Base-by-base conservation (phyloP, 106 monocot genomes). In the Triglochin maritima region DNA sequence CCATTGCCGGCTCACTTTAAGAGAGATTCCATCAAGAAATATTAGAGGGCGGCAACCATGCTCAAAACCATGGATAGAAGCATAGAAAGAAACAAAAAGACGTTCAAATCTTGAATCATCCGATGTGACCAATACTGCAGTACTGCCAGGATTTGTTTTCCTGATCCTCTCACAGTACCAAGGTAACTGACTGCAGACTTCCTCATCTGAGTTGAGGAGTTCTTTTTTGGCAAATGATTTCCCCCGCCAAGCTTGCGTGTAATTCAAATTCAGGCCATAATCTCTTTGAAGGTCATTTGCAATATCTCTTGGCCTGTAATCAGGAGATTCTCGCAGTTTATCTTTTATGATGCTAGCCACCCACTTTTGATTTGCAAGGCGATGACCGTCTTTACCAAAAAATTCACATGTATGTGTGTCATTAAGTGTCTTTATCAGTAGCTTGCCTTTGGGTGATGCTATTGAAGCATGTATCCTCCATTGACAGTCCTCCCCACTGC, bases 261-360 rank as follows among this genome's bases (percentile, higher is more conserved):
- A 98, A 59, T 88, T 98, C 51, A 98, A 78, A 59, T 79, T 88
- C 45, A 98, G 86, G 3, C 96, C 96, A 66, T 88, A 98, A 60
- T 98, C 96, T 44, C 82, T 78, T 17, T 92, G 76, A 44, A 98
- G 79, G 77, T 98, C 96, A 65, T 68, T 81, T 29, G 86, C 88
- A 52, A 98, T 98, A 17, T 98, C 92, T 66, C 83, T 82, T 47
- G 96, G 96, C 59, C 80, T 92, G 55, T 92, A 92, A 51, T 98
- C 66, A 5, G 96, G 96, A 16, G 70, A 79, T 46, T 92, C 92
- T 50, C 80, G 77, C 63, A 98, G 67, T 72, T 82, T 98, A 63
- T 98, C 96, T 70, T 98, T 98, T 66, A 98, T 98, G 50, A 98
- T 82, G 59, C 86, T 88, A 7, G 96, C 88, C 14, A 98, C 86